Base-by-base conservation (phyloP, 495 filamentous ascomycete species). In the Pyronema domesticum region DNA sequence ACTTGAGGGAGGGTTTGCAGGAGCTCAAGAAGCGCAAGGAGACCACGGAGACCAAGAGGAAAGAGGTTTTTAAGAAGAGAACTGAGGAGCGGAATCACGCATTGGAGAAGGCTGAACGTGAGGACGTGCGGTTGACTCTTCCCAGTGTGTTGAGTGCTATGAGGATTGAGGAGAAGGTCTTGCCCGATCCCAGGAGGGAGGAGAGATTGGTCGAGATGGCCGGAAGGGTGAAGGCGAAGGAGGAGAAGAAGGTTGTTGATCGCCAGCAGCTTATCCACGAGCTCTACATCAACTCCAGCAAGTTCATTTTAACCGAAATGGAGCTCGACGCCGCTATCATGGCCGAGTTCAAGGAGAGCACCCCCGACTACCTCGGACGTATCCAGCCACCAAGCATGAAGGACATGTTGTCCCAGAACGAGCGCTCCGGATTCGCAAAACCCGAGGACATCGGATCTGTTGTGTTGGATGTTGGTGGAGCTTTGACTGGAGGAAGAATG, bases 311-410 rank as follows among this genome's bases (percentile, higher is more conserved):
- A n/a, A 80, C 73, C 1, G 79, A 80, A 49, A 61, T 70, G 35
- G 74, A 82, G 66, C 71, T 85, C 33, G 69, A 77, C 34, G 72
- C 70, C 47, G 78, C 76, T 46, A 74, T 85, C 50, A 79, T 80
- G 37, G 68, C 67, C 50, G 78, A 69, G 42, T 85, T 85, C 67
- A 70, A 70, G 52, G 58, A 68, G 43, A 80, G 74, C 65, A 8
- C 81, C 78, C 10, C 71, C 69, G 43, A 75, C 74, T 43, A 71
- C 80, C 19, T 58, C 65, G 61, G 68, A 76, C 23, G 23, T 30
- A 30, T 30, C 23, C 23, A 30, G 23, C 23, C 23, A 30, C 23
- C 23, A 30, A 30, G 23, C 23, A 30, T 30, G 23, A 30, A 30
- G 23, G 51, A 67, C 72, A 67, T 53, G 77, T 53, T 53, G 60